phyloP scores from a whole-genome alignment of 106 monocot species.

The Xerophyta viscosa region DNA sequence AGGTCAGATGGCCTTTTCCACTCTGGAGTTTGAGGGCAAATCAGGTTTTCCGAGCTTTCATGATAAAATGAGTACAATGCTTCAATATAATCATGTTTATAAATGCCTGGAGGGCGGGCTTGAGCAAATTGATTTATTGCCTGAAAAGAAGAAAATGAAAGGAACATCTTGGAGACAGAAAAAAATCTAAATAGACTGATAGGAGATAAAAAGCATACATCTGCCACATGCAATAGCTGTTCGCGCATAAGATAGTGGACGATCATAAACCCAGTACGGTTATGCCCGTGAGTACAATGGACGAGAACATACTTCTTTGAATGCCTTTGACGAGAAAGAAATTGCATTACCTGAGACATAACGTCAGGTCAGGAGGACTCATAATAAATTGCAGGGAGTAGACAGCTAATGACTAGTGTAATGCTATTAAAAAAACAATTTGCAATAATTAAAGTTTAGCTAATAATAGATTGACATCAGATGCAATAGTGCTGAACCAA shows the following conservation, averaged over 20 bases:
- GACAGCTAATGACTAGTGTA: too few species aligned
- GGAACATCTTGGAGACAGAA: not conserved
- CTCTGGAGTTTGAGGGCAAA: constrained; percentile 65
- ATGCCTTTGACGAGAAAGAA: constrained; percentile 47
- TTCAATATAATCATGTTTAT: constrained; percentile 68
- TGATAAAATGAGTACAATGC: constrained; percentile 63
- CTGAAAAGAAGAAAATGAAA: constrained; percentile 17
- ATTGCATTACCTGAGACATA: constrained; percentile 59
- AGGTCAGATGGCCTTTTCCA: constrained; percentile 71
- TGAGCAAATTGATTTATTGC: constrained; percentile 50
- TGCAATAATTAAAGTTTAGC: too few species aligned
- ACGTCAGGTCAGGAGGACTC: too few species aligned
- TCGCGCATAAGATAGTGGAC: constrained; percentile 57
- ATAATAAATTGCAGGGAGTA: too few species aligned
- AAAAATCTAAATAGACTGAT: not conserved
- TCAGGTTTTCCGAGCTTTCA: constrained; percentile 47
- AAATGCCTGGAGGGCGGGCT: constrained; percentile 72
- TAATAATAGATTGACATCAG: too few species aligned
- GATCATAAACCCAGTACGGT: constrained; percentile 77
- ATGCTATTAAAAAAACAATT: too few species aligned
- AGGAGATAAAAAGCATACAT: constrained; percentile 29
- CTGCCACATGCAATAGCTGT: constrained; percentile 36
- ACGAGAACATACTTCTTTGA: constrained; percentile 63
- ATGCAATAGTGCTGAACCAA: too few species aligned
- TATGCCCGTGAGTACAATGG: constrained; percentile 81